Evolutionary conservation across 768 basidiomycete genomes (phyloP).

Genomic region (Lactifluus hygrophoroides): DNA sequence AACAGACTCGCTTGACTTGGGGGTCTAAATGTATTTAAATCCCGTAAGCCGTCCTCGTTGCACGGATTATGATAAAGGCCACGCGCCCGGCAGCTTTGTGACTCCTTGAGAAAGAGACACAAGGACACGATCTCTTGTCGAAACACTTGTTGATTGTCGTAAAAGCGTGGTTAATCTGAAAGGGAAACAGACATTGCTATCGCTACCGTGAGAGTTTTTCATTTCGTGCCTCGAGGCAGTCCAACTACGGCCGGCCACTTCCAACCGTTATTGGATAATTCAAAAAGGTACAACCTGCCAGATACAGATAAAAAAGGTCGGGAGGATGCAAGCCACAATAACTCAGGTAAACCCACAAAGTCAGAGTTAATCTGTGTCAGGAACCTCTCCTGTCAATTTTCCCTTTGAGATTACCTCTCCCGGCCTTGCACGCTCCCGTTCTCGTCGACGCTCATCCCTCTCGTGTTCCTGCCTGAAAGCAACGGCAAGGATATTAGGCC

Average conservation of each 20-base stretch:
- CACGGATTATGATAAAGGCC: neutral
- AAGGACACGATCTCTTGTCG: neutral
- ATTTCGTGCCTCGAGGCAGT: conserved; percentile 10
- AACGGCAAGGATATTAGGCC: conserved; percentile 21
- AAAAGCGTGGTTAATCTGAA: neutral
- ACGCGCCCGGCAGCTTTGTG: neutral
- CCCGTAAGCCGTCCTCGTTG: conserved; percentile 12
- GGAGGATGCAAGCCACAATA: conserved; percentile 1
- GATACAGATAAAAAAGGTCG: conserved; percentile 1
- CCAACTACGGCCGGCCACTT: neutral
- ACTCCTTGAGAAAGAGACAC: neutral
- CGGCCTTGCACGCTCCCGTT: conserved; percentile 9
- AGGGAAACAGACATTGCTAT: neutral
- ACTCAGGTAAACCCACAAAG: conserved; percentile 5
- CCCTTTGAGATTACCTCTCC: conserved; percentile 1
- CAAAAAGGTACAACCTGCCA: conserved; percentile 9
- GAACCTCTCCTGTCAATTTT: conserved; percentile 9
- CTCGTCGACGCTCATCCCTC: conserved; percentile 14
- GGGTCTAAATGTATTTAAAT: conserved; percentile 9
- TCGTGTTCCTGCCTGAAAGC: conserved; percentile 20
- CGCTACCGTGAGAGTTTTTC: neutral
- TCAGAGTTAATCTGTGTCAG: conserved; percentile 2
- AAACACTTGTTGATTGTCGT: neutral
- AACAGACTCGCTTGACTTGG: conserved; percentile 14
- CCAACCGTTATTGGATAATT: neutral